These are phyloP conservation scores for Phragmites australis DNA, from an alignment of 176 grass and related monocot genomes.

Conservation along the genomic window DNA sequence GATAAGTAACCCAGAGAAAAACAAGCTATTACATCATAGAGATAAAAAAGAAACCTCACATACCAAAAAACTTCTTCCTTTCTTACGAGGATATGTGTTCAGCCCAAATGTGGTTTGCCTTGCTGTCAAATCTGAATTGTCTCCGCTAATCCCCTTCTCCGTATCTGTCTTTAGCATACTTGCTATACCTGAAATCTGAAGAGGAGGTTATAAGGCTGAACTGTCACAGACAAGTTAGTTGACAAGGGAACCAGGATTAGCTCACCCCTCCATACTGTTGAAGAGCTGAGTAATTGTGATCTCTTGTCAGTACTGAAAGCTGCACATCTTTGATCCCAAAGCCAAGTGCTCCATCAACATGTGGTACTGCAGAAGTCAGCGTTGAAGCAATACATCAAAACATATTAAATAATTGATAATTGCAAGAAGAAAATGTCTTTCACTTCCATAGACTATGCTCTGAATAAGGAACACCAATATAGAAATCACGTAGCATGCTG, in stretches of 20 bases:
- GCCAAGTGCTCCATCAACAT: conserved; percentile 39
- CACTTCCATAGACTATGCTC: background rate
- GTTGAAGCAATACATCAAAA: conserved; percentile 26
- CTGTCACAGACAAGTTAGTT: background rate
- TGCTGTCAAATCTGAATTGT: conserved; percentile 57
- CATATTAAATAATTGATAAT: no score
- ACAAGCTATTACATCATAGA: background rate
- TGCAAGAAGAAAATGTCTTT: background rate
- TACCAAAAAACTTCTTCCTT: conserved; percentile 86
- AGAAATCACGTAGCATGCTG: background rate
- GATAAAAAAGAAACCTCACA: conserved; percentile 1
- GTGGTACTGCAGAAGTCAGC: conserved; percentile 24
- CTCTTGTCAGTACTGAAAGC: conserved; percentile 71
- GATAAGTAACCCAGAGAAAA: conserved; percentile 5
- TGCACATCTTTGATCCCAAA: conserved; percentile 82
- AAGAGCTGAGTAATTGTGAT: conserved; percentile 78
- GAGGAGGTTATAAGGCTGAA: conserved; percentile 19
- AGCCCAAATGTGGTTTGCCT: conserved; percentile 67
- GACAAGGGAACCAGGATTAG: conserved; percentile 9
- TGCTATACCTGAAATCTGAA: conserved; percentile 68
- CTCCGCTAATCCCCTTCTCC: conserved; percentile 58
- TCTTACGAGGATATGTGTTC: conserved; percentile 92
- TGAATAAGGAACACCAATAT: background rate
- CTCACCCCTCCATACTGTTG: conserved; percentile 74
- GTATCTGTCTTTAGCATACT: conserved; percentile 72